These are phyloP conservation scores for Colletotrichum cuscutae DNA, from an alignment of 2,329 filamentous ascomycete species.

Conservation along the genomic window DNA sequence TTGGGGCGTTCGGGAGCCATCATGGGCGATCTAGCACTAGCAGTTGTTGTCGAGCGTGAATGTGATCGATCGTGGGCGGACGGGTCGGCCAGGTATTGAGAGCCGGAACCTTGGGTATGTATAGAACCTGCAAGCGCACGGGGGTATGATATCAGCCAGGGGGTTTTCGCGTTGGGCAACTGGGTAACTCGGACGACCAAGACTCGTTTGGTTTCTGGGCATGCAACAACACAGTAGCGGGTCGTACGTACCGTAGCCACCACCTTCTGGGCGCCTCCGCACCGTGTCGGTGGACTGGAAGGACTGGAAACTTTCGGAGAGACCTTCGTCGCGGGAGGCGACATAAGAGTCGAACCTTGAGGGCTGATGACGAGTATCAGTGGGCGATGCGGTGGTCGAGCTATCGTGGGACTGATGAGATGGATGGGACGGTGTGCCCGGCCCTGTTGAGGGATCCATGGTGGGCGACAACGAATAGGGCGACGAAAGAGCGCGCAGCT, in stretches of 20 bases:
- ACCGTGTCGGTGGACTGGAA: slow-evolving; percentile 70
- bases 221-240: slow-evolving; percentile 18
- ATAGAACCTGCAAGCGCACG: slow-evolving; percentile 32
- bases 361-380: slow-evolving; percentile 57
- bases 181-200: slow-evolving; percentile 32
- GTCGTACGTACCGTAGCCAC: slow-evolving; percentile 62
- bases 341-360: slow-evolving; percentile 47
- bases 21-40: slow-evolving; percentile 59
- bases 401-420: slow-evolving; percentile 50
- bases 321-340: slow-evolving; percentile 52
- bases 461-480: slow-evolving; percentile 33
- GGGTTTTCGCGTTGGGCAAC: slow-evolving; percentile 15
- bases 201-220: slow-evolving; percentile 29
- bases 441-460: slow-evolving; percentile 57
- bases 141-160: slow-evolving; percentile 25
- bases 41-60: slow-evolving; percentile 45
- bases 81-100: slow-evolving; percentile 48
- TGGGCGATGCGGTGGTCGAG: slow-evolving; percentile 56
- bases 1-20: slow-evolving; percentile 60
- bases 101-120: slow-evolving; percentile 28
- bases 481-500: slow-evolving; percentile 22
- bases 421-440: slow-evolving; percentile 44
- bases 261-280: slow-evolving; percentile 64
- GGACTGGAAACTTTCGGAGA: slow-evolving; percentile 67
- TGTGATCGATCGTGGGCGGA: slow-evolving; percentile 51